Conservation (phyloP, 768 basidiomycete genomes). For the Panaeolus papilionaceus region DNA sequence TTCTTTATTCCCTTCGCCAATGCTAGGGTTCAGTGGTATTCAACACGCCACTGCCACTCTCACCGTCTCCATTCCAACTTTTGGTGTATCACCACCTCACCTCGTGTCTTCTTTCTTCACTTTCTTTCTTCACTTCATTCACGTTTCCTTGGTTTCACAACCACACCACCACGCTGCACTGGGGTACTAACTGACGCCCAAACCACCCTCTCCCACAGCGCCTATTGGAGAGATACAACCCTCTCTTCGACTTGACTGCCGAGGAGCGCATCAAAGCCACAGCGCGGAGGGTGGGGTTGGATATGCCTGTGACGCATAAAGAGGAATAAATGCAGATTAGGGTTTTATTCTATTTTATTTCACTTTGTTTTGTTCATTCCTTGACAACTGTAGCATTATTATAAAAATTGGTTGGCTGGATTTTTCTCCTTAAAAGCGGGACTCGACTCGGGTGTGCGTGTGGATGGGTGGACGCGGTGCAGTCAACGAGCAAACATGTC, state of each 20-base stretch:
- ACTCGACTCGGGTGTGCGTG: no score
- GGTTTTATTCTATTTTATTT: neutral
- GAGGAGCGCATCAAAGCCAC: slow-evolving; percentile 87
- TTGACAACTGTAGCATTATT: neutral
- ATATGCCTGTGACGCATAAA: slow-evolving; percentile 66
- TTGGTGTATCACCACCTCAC: neutral
- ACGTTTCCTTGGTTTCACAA: neutral
- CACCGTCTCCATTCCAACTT: neutral
- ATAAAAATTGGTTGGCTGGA: no score
- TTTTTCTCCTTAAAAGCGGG: no score
- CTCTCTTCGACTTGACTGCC: slow-evolving; percentile 75
- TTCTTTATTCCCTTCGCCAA: no score
- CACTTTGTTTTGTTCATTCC: neutral
- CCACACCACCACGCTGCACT: neutral
- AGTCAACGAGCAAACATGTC: slow-evolving; percentile 6
- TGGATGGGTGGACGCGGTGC: neutral
- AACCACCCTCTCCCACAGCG: slow-evolving; percentile 46
- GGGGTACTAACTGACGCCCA: neutral
- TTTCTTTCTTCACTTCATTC: neutral
- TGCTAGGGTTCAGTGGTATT: no score
- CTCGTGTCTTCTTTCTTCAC: neutral
- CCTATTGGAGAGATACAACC: slow-evolving; percentile 88
- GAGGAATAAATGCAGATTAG: neutral
- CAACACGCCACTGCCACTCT: neutral
- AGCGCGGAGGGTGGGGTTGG: slow-evolving; percentile 84